phyloP scores from a whole-genome alignment of 1,284 basidiomycete species.

The Tilletia horrida region DNA sequence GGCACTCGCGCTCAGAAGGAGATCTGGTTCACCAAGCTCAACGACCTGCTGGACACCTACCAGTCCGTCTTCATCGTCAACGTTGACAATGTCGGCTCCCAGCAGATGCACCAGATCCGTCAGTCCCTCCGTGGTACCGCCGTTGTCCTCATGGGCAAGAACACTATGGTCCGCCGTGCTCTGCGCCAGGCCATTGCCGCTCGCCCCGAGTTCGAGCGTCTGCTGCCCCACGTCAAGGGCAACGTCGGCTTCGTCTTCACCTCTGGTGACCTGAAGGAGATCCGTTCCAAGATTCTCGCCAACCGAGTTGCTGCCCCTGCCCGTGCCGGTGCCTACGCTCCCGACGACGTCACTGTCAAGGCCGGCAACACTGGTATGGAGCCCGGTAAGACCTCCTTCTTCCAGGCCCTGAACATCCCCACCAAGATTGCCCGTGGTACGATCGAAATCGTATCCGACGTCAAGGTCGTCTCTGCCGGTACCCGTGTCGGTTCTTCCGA shows the following conservation, averaged over 20 bases:
- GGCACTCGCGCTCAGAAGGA: slow-evolving; percentile 85
- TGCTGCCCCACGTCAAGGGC: slow-evolving; percentile 90
- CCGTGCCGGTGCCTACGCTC: slow-evolving; percentile 93
- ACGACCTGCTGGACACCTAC: slow-evolving; percentile 85
- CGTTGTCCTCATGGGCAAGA: slow-evolving; percentile 99
- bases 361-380: slow-evolving; percentile 99
- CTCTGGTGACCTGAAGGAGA: slow-evolving; percentile 82
- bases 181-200: slow-evolving; percentile 85
- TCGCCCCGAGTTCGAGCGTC: slow-evolving; percentile 88
- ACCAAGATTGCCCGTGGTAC: slow-evolving; percentile 99
- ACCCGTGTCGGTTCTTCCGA: slow-evolving; percentile 94
- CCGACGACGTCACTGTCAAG: slow-evolving; percentile 85
- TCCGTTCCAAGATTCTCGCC: slow-evolving; percentile 83
- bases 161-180: slow-evolving; percentile 99
- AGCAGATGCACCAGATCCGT: slow-evolving; percentile 99
- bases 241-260: slow-evolving; percentile 99
- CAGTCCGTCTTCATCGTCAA: slow-evolving; percentile 97
- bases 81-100: slow-evolving; percentile 98
- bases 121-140: slow-evolving; percentile 90
- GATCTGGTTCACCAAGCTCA: slow-evolving; percentile 89
- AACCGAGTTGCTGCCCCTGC: slow-evolving; percentile 99
- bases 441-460: slow-evolving; percentile 97
- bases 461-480: slow-evolving; percentile 88
- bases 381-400: slow-evolving; percentile 72
- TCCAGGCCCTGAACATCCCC: slow-evolving; percentile 99